Conservation (phyloP, 169 alveolate genomes). For the Babesia caballi region DNA sequence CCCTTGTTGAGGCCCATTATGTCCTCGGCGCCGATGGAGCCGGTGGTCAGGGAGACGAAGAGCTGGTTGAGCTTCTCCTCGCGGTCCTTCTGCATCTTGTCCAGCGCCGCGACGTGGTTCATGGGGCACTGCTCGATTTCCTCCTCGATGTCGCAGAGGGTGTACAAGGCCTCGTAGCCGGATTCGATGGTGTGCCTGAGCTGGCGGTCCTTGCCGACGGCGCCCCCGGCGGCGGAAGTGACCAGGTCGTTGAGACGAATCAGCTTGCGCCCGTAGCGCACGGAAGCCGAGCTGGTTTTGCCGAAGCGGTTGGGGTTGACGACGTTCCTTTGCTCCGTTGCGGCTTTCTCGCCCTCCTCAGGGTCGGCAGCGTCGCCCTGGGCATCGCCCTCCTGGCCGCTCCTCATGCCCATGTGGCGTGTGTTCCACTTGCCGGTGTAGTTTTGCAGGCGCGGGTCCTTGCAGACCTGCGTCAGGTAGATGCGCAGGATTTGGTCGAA, state of each 20-base stretch:
- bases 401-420: constrained; percentile 41
- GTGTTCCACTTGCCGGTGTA: constrained; percentile 59
- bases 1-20: constrained; percentile 56
- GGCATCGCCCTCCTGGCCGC: background rate
- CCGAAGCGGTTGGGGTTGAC: constrained; percentile 55
- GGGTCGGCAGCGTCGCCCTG: background rate
- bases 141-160: constrained; percentile 57
- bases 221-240: background rate
- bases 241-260: constrained; percentile 31
- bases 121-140: constrained; percentile 66
- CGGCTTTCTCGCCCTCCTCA: background rate
- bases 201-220: constrained; percentile 22
- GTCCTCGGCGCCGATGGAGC: constrained; percentile 13
- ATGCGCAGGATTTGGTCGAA: constrained; percentile 62
- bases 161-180: constrained; percentile 60
- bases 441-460: constrained; percentile 65
- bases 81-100: constrained; percentile 65
- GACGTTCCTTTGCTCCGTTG: background rate
- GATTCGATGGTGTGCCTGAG: constrained; percentile 42
- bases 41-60: constrained; percentile 40
- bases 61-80: constrained; percentile 50
- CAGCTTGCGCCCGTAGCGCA: constrained; percentile 58
- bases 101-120: constrained; percentile 68
- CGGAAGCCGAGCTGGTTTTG: constrained; percentile 56
- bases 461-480: constrained; percentile 60